Evolutionary conservation across 352 stramenopile genomes (phyloP).

Genomic region (Phytopythium oedochilum): DNA sequence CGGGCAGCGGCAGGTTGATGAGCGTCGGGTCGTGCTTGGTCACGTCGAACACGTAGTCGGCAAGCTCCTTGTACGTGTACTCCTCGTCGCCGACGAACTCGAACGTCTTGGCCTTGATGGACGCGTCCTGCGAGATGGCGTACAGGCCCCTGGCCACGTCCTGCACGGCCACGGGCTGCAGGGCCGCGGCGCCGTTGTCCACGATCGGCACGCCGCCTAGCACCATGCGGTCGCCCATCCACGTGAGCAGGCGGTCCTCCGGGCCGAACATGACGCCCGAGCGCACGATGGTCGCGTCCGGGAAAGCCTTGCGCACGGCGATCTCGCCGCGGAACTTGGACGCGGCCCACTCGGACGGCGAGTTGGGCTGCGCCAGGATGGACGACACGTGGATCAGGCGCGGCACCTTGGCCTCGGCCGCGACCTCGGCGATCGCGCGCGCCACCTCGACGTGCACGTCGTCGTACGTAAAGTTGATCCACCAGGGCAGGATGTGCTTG

Average conservation of each 20-base stretch:
- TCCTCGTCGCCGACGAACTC: constrained; percentile 96
- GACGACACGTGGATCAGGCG: constrained; percentile 83
- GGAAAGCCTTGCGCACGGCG: constrained; percentile 90
- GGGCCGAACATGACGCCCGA: constrained; percentile 93
- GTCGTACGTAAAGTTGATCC: constrained; percentile 95
- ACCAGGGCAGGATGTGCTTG: constrained; percentile 90
- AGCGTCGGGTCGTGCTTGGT: constrained; percentile 73
- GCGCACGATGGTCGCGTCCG: constrained; percentile 94
- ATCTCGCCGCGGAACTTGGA: constrained; percentile 87
- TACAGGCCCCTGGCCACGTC: constrained; percentile 82
- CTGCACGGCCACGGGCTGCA: constrained; percentile 92
- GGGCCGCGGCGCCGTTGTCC: constrained; percentile 89
- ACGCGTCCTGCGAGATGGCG: constrained; percentile 69
- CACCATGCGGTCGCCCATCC: constrained; percentile 71
- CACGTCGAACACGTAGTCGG: constrained; percentile 94
- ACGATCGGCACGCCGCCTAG: constrained; percentile 88
- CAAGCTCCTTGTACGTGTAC: constrained; percentile 96
- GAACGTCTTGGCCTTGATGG: constrained; percentile 91
- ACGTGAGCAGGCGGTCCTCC: constrained; percentile 95
- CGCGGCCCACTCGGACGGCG: constrained; percentile 71
- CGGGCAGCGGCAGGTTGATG: constrained; percentile 76
- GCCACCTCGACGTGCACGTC: constrained; percentile 95
- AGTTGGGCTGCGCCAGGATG: constrained; percentile 79
- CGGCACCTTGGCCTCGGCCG: constrained; percentile 69
- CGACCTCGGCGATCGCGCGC: constrained; percentile 76